Base-by-base conservation (phyloP, 2,329 filamentous ascomycete genomes). In the Alternaria viburni region DNA sequence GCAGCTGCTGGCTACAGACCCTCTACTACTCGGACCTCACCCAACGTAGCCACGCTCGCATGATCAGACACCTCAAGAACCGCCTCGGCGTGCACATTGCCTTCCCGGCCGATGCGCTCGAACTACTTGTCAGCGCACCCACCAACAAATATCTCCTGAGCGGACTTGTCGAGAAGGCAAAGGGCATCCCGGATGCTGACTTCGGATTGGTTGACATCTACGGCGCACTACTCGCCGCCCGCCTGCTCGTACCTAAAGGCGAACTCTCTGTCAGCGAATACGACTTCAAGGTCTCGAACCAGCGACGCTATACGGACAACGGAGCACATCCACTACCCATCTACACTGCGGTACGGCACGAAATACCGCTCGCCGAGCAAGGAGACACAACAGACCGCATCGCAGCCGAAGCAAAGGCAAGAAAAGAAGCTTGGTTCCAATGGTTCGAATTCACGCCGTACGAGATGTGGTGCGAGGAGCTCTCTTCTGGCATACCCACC, bases 151-250 rank as follows among this genome's bases (percentile, higher is more conserved):
- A 92, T 68, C 87, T 99, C 1, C 85, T 99, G 11, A 91, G 90
- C 68, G 94, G 96, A 1, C 83, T 97, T 56, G 91, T 99, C 0
- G 96, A 99, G 79, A 97, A 97, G 80, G 85, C 97, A 28, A 93
- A 91, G 76, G 95, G 93, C 6, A 91, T 94, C 62, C 88, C 90
- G 0, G 84, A 89, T 13, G 91, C 94, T 0, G 88, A 92, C 62
- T 94, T 97, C 78, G 95, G 96, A 0, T 85, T 99, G 19, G 96
- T 99, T 15, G 96, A 99, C 77, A 86, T 97, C 12, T 99, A 98
- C 75, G 96, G 96, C 1, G 84, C 97, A 10, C 83, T 98, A 12
- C 85, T 99, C 7, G 93, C 92, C 8, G 92, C 93, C 6, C 87
- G 96, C 65, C 86, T 97, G 15, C 84, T 99, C 25, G 91, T 99